Percentiles rank a stretch among this genome's conserved stretches.
Evolutionary conservation across 352 stramenopile genomes (phyloP).

Genomic region (Phytophthora pluvialis): DNA sequence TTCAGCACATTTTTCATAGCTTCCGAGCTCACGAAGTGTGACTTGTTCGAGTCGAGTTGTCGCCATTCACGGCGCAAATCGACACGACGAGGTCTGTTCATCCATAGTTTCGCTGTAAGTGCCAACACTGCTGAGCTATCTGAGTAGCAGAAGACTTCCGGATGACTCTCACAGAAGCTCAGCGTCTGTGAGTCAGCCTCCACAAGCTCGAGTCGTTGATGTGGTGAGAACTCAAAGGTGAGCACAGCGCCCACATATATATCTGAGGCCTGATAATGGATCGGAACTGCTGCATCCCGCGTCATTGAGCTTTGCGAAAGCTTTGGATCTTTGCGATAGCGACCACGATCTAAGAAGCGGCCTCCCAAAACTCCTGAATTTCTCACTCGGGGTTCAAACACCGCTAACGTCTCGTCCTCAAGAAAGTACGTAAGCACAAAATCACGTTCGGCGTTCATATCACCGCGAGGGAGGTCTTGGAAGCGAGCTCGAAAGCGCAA

Average conservation of each 20-base stretch:
- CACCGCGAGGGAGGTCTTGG: slow-evolving; percentile 35
- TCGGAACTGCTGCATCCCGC: slow-evolving; percentile 7
- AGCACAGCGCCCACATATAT: slow-evolving; percentile 80
- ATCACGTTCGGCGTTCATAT: slow-evolving; percentile 55
- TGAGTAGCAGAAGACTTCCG: slow-evolving; percentile 70
- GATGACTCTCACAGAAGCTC: slow-evolving; percentile 76
- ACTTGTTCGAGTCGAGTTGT: slow-evolving; percentile 25
- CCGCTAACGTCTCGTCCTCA: slow-evolving; percentile 76
- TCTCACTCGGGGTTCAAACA: slow-evolving; percentile 73
- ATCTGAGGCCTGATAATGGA: slow-evolving; percentile 55
- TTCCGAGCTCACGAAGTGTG: slow-evolving; percentile 26
- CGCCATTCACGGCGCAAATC: slow-evolving; percentile 55
- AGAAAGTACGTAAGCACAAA: slow-evolving; percentile 87
- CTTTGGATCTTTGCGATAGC: slow-evolving; percentile 59
- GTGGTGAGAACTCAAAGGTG: slow-evolving; percentile 72
- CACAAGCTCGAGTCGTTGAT: slow-evolving; percentile 73
- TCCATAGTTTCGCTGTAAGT: slow-evolving; percentile 28
- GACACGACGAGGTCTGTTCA: slow-evolving; percentile 13
- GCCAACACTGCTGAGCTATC: slow-evolving; percentile 49
- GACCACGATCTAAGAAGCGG: slow-evolving; percentile 77
- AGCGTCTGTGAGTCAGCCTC: slow-evolving; percentile 81
- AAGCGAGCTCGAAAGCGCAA: slow-evolving; percentile 80
- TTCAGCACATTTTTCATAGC: slow-evolving; percentile 37
- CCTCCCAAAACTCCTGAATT: slow-evolving; percentile 76
- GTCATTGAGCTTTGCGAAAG: neutral